Conservation (phyloP, 495 filamentous ascomycete genomes). For the Tetracladium setigerum region DNA sequence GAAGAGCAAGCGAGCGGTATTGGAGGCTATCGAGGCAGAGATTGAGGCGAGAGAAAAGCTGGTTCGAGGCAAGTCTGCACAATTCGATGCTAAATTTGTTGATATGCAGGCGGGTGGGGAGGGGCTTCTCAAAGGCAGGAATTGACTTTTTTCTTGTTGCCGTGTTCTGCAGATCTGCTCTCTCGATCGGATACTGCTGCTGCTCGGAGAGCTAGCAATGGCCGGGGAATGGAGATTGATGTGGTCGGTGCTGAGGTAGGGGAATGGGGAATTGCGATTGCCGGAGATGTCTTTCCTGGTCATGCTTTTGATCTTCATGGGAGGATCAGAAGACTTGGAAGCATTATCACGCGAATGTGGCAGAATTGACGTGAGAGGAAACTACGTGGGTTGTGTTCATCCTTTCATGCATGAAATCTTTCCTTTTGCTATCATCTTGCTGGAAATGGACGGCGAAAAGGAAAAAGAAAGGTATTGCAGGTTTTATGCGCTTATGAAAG, state of each 20-base stretch:
- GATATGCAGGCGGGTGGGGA: conserved; percentile 49
- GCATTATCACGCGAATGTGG: too few species aligned
- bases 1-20: conserved; percentile 55
- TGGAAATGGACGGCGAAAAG: too few species aligned
- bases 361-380: too few species aligned
- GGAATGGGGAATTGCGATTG: not conserved
- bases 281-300: not conserved
- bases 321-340: too few species aligned
- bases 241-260: not conserved
- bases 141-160: not conserved
- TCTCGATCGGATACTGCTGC: not conserved
- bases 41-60: conserved; percentile 39
- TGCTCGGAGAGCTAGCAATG: not conserved
- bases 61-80: conserved; percentile 45
- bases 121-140: conserved; percentile 11
- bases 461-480: too few species aligned
- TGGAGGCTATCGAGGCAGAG: conserved; percentile 63
- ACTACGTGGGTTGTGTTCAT: too few species aligned
- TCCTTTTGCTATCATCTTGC: too few species aligned
- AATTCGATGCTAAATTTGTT: conserved; percentile 43
- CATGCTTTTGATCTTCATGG: not conserved
- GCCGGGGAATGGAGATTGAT: not conserved
- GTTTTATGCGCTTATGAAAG: too few species aligned
- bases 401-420: too few species aligned
- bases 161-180: not conserved